A percentile compares a stretch with the other conserved stretches of the same genome.
Conservation (phyloP, 169 alveolate species). For the Plasmodium inui region DNA sequence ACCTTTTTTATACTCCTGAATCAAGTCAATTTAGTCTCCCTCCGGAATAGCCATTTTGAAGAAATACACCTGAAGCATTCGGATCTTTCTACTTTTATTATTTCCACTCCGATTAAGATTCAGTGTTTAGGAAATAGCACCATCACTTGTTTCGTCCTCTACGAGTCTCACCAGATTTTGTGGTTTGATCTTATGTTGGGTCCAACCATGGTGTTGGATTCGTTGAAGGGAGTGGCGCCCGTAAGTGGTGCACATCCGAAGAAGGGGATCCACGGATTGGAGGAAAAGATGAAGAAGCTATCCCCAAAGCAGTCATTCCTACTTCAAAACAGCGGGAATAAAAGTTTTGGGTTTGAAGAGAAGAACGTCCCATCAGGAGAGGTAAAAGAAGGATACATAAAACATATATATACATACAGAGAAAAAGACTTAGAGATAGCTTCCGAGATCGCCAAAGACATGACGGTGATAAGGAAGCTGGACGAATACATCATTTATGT, state of each 20-base stretch:
- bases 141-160: conserved; percentile 42
- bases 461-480: conserved; percentile 19
- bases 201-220: background rate
- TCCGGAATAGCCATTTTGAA: conserved; percentile 20
- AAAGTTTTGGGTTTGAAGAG: background rate
- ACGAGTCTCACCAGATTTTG: conserved; percentile 35
- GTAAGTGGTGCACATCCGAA: background rate
- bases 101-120: conserved; percentile 17
- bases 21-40: background rate
- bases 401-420: conserved; percentile 4
- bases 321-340: background rate
- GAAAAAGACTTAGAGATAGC: conserved; percentile 20
- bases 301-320: background rate
- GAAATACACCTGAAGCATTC: background rate
- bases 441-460: conserved; percentile 7
- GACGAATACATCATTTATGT: conserved; percentile 36
- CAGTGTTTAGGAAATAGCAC: background rate
- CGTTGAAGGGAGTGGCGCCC: background rate
- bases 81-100: background rate
- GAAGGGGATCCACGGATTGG: background rate
- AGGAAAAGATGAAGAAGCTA: background rate
- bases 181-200: conserved; percentile 9
- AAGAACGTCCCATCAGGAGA: background rate
- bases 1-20: conserved; percentile 12
- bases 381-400: background rate